phyloP scores from a whole-genome alignment of 306 rosid species.

The Malus sieversii region DNA sequence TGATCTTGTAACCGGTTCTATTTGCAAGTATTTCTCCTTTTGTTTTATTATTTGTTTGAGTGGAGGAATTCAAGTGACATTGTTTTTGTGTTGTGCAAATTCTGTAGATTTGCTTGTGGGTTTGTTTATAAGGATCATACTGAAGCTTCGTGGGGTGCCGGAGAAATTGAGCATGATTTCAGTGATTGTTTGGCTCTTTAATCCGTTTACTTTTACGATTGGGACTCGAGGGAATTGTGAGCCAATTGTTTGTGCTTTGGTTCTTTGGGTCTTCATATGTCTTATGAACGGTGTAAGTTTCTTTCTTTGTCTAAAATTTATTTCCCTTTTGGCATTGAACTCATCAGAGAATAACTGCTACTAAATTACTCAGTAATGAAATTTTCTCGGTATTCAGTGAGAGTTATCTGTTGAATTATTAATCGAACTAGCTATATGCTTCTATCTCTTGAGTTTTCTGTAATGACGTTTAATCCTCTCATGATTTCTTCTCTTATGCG shows the following conservation, averaged over 20 bases:
- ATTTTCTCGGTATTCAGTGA: too few relatives aligned
- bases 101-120: conserved; percentile 86
- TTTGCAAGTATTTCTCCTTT: background rate
- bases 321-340: too few relatives aligned
- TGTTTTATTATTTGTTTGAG: background rate
- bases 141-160: conserved; percentile 79
- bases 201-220: conserved; percentile 89
- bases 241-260: conserved; percentile 82
- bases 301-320: conserved; percentile 2
- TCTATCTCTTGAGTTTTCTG: background rate
- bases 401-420: background rate
- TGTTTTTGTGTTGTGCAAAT: background rate
- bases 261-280: conserved; percentile 75
- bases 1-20: background rate
- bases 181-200: conserved; percentile 75
- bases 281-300: conserved; percentile 80
- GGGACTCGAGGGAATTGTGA: conserved; percentile 95
- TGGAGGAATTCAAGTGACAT: background rate
- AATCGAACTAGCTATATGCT: background rate
- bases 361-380: too few relatives aligned
- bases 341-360: too few relatives aligned
- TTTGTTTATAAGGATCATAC: conserved; percentile 55
- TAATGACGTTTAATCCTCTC: background rate
- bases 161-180: conserved; percentile 46
- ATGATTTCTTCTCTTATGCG: background rate